Base-by-base conservation (phyloP, 345 rosid genomes). In the Microcos paniculata region DNA sequence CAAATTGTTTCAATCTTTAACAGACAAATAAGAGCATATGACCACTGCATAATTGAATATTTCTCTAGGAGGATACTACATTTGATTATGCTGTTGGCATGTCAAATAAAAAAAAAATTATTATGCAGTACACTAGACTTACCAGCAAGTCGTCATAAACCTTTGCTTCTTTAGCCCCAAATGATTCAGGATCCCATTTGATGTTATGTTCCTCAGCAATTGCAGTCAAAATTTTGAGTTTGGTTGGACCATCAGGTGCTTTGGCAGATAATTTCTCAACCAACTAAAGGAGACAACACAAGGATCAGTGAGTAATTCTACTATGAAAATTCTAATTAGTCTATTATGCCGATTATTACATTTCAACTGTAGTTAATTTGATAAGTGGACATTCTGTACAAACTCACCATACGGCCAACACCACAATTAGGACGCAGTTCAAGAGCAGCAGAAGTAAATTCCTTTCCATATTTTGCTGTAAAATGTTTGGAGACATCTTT, bases 401-500 rank as follows among this genome's bases (percentile, higher is more conserved):
- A 71, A 80, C 93, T 83, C 85, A 93, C 99, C 87, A 85, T 55
- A 45, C 97, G 98, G 77, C 92, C 84, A 35, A 92, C 98, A 69
- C 99, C 97, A 85, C 97, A 88, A 77, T 87, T 87, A 24, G 94
- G 94, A 48, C 89, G 96, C 73, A 96, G 75, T 69, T 86, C 94
- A 85, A 85, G 79, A 12, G 99, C 93, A 28, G 92, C 90, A 68
- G 91, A 69, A 43, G 83, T 86, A 75, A 92, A 96, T 52, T 90
- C 97, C 79, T 93, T 96, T 45, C 99, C 99, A 85, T 92, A 96
- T 84, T 96, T 96, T 23, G 94, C 87, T 0, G 89, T 71, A 74
- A 96, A 86, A 31, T 87, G 91, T 84, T 92, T 96, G 58, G 87
- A 87, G 24, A 84, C 80, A 80, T 96, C 97, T 76, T 83, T 75